Percentiles rank a stretch among this genome's conserved stretches.
These are phyloP conservation scores for Phytophthora citricola DNA, from an alignment of 352 stramenopile genomes.

Conservation along the genomic window DNA sequence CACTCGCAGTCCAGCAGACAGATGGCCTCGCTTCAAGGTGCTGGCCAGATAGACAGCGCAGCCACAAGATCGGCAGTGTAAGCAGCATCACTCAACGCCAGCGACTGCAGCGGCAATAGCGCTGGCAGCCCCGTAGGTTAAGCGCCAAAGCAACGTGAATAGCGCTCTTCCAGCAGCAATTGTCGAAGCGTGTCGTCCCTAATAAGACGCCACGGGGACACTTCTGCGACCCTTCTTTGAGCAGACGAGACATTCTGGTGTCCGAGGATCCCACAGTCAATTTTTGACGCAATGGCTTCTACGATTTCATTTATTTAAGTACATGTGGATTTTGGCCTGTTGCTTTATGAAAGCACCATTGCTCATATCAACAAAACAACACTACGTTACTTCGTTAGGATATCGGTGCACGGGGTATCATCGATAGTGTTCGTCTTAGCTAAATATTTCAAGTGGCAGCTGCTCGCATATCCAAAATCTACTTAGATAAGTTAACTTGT, in stretches of 20 bases:
- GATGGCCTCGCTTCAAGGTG: slow-evolving; percentile 30
- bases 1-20: slow-evolving; percentile 16
- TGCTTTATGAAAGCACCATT: no score
- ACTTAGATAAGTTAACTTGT: neutral
- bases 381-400: no score
- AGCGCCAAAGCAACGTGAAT: neutral
- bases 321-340: no score
- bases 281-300: slow-evolving; percentile 27
- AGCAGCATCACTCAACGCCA: neutral
- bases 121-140: neutral
- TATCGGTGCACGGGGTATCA: no score
- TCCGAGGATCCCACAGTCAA: slow-evolving; percentile 17
- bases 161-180: neutral
- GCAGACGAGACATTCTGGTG: slow-evolving; percentile 25
- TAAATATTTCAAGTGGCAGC: no score
- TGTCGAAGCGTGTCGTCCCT: neutral
- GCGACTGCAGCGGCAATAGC: neutral
- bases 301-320: no score
- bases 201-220: slow-evolving; percentile 9
- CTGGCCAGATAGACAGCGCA: slow-evolving; percentile 9
- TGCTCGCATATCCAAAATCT: no score
- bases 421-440: no score
- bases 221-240: slow-evolving; percentile 20
- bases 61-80: slow-evolving; percentile 5
- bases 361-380: no score